A percentile compares a stretch with the other conserved stretches of the same genome.
These are phyloP conservation scores for Mikania micrantha DNA, from an alignment of 129 eudicot genomes.

Conservation along the genomic window DNA sequence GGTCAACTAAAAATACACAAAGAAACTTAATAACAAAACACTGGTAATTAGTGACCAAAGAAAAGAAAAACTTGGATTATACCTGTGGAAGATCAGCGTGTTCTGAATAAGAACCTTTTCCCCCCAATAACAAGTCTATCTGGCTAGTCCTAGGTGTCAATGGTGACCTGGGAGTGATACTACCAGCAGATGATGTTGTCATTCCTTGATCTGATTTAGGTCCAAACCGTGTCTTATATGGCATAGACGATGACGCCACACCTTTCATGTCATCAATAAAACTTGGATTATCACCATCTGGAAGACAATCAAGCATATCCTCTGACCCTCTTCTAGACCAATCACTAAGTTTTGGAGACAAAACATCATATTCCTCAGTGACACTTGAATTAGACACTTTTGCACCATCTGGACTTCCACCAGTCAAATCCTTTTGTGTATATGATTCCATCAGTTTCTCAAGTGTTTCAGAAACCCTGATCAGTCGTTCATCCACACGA, in stretches of 20 bases:
- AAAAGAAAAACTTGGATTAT: not conserved
- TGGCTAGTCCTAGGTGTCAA: conserved; percentile 70
- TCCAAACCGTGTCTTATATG: conserved; percentile 88
- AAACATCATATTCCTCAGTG: conserved; percentile 72
- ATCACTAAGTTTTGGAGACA: conserved; percentile 87
- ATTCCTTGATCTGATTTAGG: conserved; percentile 96
- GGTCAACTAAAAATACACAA: not conserved
- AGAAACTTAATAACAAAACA: not conserved
- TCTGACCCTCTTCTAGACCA: conserved; percentile 98
- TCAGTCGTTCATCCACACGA: conserved; percentile 77
- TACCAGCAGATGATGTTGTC: conserved; percentile 95
- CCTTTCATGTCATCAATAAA: conserved; percentile 72
- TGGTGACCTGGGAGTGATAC: conserved; percentile 97
- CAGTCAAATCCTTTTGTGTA: conserved; percentile 67
- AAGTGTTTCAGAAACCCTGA: conserved; percentile 73
- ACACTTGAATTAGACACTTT: conserved; percentile 81
- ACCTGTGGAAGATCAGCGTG: conserved; percentile 93
- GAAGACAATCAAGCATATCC: conserved; percentile 90
- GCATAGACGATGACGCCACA: conserved; percentile 47
- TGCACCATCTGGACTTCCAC: conserved; percentile 77
- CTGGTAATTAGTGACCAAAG: not conserved
- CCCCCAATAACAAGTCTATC: conserved; percentile 76
- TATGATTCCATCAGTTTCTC: conserved; percentile 82
- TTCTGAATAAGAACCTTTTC: conserved; percentile 81
- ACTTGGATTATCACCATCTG: conserved; percentile 60